phyloP scores from a whole-genome alignment of 1,284 basidiomycete genomes.

The Sparassis latifolia region DNA sequence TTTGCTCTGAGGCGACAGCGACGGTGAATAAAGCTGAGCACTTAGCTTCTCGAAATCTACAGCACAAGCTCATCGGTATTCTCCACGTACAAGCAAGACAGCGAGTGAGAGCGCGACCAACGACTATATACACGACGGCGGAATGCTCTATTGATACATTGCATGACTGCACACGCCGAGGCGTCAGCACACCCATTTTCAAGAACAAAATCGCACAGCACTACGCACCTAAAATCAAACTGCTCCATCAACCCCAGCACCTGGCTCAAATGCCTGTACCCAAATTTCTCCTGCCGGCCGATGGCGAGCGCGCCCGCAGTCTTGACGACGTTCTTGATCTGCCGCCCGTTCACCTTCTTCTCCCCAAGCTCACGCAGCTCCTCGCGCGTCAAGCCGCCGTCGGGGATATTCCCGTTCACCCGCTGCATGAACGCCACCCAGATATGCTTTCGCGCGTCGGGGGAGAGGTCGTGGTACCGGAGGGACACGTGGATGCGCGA shows the following conservation, averaged over 20 bases:
- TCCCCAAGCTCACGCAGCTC: constrained; percentile 42
- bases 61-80: too few relatives aligned
- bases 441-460: constrained; percentile 45
- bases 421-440: constrained; percentile 54
- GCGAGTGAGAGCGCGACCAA: too few relatives aligned
- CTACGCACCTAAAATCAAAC: constrained; percentile 44
- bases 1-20: too few relatives aligned
- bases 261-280: constrained; percentile 42
- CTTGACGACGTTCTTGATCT: constrained; percentile 61
- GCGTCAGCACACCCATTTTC: not conserved
- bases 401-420: constrained; percentile 29
- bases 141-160: constrained; percentile 19
- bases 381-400: constrained; percentile 30
- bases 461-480: constrained; percentile 48
- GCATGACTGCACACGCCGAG: constrained; percentile 9
- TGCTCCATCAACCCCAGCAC: constrained; percentile 57
- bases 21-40: too few relatives aligned
- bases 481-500: constrained; percentile 61
- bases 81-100: too few relatives aligned
- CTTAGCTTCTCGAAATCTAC: too few relatives aligned
- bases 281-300: constrained; percentile 39
- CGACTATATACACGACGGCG: too few relatives aligned
- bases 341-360: constrained; percentile 51
- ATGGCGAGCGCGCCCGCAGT: constrained; percentile 53
- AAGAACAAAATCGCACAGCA: not conserved